These are phyloP conservation scores for Mychonastes homosphaera DNA, from an alignment of 139 green algal genomes.

Conservation along the genomic window DNA sequence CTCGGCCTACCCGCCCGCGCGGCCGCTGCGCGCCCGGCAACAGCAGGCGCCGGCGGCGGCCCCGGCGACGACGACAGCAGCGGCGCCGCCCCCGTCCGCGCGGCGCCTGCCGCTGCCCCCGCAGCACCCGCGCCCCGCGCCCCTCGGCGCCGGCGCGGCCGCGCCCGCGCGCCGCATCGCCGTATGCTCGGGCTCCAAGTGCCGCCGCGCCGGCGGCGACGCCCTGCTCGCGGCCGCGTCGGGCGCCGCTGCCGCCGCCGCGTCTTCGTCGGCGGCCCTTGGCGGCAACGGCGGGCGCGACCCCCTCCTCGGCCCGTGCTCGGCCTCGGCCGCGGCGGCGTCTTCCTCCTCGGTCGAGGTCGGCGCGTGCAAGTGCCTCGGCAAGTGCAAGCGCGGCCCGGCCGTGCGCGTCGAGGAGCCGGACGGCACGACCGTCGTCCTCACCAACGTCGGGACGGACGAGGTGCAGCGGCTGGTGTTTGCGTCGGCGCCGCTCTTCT, in stretches of 20 bases:
- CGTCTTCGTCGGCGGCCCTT: background rate
- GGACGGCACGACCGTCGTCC: too few relatives aligned
- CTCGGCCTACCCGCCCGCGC: constrained; percentile 1
- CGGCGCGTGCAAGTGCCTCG: constrained; percentile 28
- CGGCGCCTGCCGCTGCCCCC: too few relatives aligned
- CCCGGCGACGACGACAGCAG: too few relatives aligned
- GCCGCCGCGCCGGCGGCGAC: constrained; percentile 1
- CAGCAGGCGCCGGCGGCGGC: too few relatives aligned
- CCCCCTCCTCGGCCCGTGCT: too few relatives aligned
- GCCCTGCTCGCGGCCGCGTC: constrained; percentile 1
- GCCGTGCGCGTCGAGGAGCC: constrained; percentile 25
- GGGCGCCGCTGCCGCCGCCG: constrained; percentile 12
- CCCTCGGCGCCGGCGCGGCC: too few relatives aligned
- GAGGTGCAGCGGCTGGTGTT: too few relatives aligned
- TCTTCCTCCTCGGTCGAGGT: constrained; percentile 22
- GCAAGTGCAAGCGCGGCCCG: constrained; percentile 23
- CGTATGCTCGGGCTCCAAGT: background rate
- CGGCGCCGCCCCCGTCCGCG: too few relatives aligned
- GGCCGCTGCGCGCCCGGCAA: background rate
- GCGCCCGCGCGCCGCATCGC: background rate
- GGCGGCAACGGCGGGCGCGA: too few relatives aligned
- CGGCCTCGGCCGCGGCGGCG: constrained; percentile 14
- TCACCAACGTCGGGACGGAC: too few relatives aligned
- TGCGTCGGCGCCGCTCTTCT: too few relatives aligned
- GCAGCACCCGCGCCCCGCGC: too few relatives aligned